Conservation (phyloP, 2,329 filamentous ascomycete genomes). For the Fusarium bactridioides region DNA sequence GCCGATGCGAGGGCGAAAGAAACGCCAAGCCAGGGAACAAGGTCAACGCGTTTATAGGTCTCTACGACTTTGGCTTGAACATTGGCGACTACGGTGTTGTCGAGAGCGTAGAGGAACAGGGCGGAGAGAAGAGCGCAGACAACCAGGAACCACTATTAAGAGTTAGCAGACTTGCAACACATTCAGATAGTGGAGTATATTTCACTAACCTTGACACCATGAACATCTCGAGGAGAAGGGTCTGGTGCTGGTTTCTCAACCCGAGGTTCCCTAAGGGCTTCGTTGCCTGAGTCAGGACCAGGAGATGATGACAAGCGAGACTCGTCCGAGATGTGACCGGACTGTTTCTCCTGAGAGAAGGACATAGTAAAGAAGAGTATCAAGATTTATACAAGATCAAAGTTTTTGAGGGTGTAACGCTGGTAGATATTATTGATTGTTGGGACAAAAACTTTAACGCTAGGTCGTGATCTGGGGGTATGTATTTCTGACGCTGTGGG, state of each 20-base stretch:
- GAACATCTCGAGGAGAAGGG: neutral
- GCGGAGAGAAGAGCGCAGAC: conserved; percentile 4
- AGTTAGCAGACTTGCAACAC: neutral
- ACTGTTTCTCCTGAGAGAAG: neutral
- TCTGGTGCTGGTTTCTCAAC: neutral
- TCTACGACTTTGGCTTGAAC: conserved; percentile 27
- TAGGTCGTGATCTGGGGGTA: neutral
- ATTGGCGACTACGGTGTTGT: conserved; percentile 35
- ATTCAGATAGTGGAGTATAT: too few relatives aligned
- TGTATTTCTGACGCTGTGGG: neutral
- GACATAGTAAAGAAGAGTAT: neutral
- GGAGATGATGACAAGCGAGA: neutral
- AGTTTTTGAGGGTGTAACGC: neutral
- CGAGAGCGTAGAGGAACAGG: conserved; percentile 13
- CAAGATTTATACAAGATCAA: neutral
- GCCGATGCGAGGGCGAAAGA: conserved; percentile 36
- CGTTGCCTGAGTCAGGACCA: neutral
- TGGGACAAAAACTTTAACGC: fast-evolving
- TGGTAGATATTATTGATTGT: fast-evolving
- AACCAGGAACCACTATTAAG: conserved; percentile 1
- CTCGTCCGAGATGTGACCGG: neutral
- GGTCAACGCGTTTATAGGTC: conserved; percentile 12
- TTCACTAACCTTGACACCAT: neutral
- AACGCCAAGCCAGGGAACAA: conserved; percentile 29
- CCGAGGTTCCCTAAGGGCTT: neutral